Evolutionary conservation across 768 basidiomycete species (phyloP), one percentile per base, ranked within the genome.

Genomic region (Boletus pseudo-olivaceus): DNA sequence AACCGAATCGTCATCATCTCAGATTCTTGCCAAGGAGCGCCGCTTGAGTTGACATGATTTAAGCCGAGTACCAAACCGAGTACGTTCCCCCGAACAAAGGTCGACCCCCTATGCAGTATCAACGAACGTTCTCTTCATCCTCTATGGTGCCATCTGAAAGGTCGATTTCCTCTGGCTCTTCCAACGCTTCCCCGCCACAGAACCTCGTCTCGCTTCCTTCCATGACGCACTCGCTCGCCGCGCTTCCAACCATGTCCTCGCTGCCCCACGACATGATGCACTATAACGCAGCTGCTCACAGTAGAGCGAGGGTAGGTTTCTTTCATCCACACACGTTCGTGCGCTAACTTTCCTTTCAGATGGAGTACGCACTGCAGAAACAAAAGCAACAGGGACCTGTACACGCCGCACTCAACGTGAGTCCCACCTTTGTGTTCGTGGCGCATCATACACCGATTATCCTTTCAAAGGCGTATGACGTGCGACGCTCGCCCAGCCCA

Each of bases 111-210:
- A 72, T 72, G 68, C 66, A 61, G 47, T 68, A 67, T 53, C 70
- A 62, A 53, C 70, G 68, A 27, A 62, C 66, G 1, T 5, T 49
- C 51, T 70, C 70, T 26, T 61, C 60, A 48, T 71, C 69, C 41
- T 72, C 71, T 14, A 71, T 71, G 69, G 65, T 56, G 20, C 61
- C 60, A 38, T 70, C 69, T 30, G 67, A 72, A 56, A 57, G 68
- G 59, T 71, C 68, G 39, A 67, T 59, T 23, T 70, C 69, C 51
- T 71, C 69, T 51, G 58, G 60, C 46, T 71, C 71, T 7, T 67
- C 71, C 54, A 56, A 60, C 20, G 54, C 69, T 14, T 69, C 71
- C 23, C 67, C 67, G 8, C 69, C 69, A 49, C 55, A 53, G 23
- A 62, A 65, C 23, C 67, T 72, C 49, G 61, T 60, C 11, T 54